Evolutionary conservation across 148 eudicot species (phyloP).

Genomic region (Chenopodium album): DNA sequence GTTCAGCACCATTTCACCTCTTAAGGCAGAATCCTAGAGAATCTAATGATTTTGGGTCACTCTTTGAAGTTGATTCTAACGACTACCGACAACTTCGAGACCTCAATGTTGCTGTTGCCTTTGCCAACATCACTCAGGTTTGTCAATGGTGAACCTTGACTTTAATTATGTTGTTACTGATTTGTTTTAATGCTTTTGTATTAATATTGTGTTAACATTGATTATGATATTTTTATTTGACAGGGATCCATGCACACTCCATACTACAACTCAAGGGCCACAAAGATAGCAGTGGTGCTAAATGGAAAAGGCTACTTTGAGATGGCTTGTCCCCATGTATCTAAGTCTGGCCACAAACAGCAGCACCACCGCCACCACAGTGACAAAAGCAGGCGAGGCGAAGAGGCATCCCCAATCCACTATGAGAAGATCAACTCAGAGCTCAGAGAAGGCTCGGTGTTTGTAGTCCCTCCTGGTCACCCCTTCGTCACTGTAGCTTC

Average conservation of each 20-base stretch:
- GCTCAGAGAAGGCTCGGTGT: constrained; percentile 49
- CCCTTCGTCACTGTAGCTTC: constrained; percentile 66
- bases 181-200: background rate
- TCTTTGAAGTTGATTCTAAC: constrained; percentile 38
- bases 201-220: background rate
- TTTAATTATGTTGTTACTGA: background rate
- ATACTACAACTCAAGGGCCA: constrained; percentile 61
- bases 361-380: constrained; percentile 11
- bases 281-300: constrained; percentile 51
- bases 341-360: constrained; percentile 22
- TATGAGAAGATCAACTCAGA: constrained; percentile 49
- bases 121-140: constrained; percentile 73
- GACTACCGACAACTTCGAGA: constrained; percentile 45
- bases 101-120: constrained; percentile 44
- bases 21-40: constrained; percentile 42
- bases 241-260: constrained; percentile 64
- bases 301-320: constrained; percentile 64
- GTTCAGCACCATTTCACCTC: constrained; percentile 41
- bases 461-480: constrained; percentile 74
- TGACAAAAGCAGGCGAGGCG: constrained; percentile 18
- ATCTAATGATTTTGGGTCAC: constrained; percentile 54
- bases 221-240: background rate
- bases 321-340: constrained; percentile 80
- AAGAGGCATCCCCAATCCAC: constrained; percentile 28
- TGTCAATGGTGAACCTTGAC: background rate